These are phyloP conservation scores for Talaromyces sp. DNA, from an alignment of 2,329 filamentous ascomycete genomes.

Conservation along the genomic window DNA sequence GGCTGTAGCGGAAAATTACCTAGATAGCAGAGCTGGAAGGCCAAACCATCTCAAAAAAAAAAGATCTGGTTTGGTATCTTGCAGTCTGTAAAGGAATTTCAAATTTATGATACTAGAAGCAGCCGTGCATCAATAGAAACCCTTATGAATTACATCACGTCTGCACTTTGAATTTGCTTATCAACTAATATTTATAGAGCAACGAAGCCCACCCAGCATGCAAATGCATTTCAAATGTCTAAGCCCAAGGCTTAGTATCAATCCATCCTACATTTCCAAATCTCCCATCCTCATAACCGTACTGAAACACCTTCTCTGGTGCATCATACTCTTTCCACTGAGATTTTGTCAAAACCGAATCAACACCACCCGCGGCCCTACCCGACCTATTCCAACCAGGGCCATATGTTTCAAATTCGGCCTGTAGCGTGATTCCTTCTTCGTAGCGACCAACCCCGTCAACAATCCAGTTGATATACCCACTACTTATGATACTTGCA, in stretches of 20 bases:
- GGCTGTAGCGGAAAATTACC: neutral
- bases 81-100: too few relatives aligned
- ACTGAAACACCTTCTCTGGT: conserved; percentile 43
- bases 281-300: conserved; percentile 31
- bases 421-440: conserved; percentile 48
- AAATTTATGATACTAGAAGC: neutral
- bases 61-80: too few relatives aligned
- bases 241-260: conserved; percentile 25
- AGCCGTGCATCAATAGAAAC: neutral
- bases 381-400: conserved; percentile 50
- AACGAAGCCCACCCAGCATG: neutral
- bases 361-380: conserved; percentile 36
- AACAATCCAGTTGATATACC: conserved; percentile 51
- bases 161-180: neutral
- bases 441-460: conserved; percentile 32
- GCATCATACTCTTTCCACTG: conserved; percentile 33
- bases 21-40: neutral
- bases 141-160: too few relatives aligned
- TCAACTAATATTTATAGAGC: too few relatives aligned
- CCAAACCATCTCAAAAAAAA: neutral
- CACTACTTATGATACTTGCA: conserved; percentile 45
- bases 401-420: conserved; percentile 48
- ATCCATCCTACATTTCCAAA: conserved; percentile 47
- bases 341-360: conserved; percentile 40
- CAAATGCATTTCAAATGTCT: neutral